Evolutionary conservation across 2,329 filamentous ascomycete genomes (phyloP).

Genomic region (Beauveria brongniartii): DNA sequence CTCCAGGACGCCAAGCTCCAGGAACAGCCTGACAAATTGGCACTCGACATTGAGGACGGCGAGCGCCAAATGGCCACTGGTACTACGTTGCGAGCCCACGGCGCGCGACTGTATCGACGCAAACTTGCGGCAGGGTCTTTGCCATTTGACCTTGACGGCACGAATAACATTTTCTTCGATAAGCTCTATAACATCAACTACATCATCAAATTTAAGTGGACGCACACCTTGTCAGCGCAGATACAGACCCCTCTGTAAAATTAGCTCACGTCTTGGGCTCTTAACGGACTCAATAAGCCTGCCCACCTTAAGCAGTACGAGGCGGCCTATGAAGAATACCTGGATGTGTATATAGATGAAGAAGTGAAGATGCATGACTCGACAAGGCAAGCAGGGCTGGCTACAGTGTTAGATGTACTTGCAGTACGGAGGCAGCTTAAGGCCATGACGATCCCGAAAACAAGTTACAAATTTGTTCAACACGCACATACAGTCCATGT

Average conservation of each 20-base stretch:
- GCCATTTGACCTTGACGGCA: constrained; percentile 25
- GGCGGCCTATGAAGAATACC: not conserved
- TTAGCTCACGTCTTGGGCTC: constrained; percentile 18
- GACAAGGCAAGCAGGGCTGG: not conserved
- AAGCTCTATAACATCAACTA: constrained; percentile 22
- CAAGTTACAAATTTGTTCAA: not conserved
- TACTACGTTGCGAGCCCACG: constrained; percentile 19
- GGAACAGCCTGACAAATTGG: constrained; percentile 24
- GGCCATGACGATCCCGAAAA: not conserved
- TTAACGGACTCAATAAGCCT: not conserved
- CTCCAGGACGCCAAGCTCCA: constrained; percentile 27
- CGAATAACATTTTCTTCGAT: constrained; percentile 28
- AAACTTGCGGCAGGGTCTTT: constrained; percentile 22
- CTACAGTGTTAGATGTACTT: not conserved
- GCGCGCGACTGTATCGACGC: constrained; percentile 17
- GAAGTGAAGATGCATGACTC: not conserved
- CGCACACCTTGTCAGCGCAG: constrained; percentile 17
- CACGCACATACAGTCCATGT: not conserved
- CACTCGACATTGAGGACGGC: constrained; percentile 20
- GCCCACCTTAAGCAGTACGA: not conserved
- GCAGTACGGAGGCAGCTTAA: not conserved
- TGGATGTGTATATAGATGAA: not conserved
- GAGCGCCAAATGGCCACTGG: constrained; percentile 21
- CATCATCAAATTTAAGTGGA: constrained; percentile 25
- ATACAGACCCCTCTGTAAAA: constrained; percentile 18